Conservation (phyloP, 2,329 filamentous ascomycete genomes). For the Talaromyces sp. region DNA sequence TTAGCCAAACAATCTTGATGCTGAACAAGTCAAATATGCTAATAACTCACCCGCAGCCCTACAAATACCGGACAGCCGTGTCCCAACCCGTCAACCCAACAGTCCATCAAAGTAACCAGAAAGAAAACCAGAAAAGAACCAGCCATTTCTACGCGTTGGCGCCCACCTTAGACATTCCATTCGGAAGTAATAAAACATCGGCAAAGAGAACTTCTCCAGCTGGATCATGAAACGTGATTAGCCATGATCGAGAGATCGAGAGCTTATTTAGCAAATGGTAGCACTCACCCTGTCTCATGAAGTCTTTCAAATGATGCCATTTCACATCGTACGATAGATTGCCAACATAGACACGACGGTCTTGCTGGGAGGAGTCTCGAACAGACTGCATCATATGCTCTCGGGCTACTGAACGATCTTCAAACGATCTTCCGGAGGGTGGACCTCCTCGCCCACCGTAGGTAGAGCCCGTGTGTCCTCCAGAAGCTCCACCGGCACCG, state of each 20-base stretch:
- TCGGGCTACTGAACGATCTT: constrained; percentile 78
- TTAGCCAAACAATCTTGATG: constrained; percentile 5
- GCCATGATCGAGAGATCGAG: constrained; percentile 21
- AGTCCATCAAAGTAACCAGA: constrained; percentile 67
- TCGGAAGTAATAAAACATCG: constrained; percentile 98
- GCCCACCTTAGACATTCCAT: constrained; percentile 99
- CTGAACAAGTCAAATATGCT: background rate
- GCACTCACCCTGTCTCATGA: constrained; percentile 95
- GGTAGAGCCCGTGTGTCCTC: constrained; percentile 64
- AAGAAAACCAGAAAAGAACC: constrained; percentile 61
- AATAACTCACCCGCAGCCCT: constrained; percentile 96
- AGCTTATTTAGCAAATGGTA: constrained; percentile 17
- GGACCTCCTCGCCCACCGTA: constrained; percentile 60
- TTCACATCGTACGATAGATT: constrained; percentile 99
- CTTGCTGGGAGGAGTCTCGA: constrained; percentile 92
- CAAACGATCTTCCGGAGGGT: constrained; percentile 68
- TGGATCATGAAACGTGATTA: constrained; percentile 43
- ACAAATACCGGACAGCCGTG: constrained; percentile 82
- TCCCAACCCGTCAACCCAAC: constrained; percentile 99
- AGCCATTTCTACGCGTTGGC: constrained; percentile 82
- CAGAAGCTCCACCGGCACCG: constrained; percentile 63
- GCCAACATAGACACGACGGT: constrained; percentile 98
- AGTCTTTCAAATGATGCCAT: constrained; percentile 99
- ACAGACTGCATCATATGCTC: constrained; percentile 96
- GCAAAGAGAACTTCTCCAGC: constrained; percentile 99